A percentile compares a stretch with the other conserved stretches of the same genome.
Evolutionary conservation across 2,329 filamentous ascomycete genomes (phyloP).

Genomic region (Penicillium expansum): DNA sequence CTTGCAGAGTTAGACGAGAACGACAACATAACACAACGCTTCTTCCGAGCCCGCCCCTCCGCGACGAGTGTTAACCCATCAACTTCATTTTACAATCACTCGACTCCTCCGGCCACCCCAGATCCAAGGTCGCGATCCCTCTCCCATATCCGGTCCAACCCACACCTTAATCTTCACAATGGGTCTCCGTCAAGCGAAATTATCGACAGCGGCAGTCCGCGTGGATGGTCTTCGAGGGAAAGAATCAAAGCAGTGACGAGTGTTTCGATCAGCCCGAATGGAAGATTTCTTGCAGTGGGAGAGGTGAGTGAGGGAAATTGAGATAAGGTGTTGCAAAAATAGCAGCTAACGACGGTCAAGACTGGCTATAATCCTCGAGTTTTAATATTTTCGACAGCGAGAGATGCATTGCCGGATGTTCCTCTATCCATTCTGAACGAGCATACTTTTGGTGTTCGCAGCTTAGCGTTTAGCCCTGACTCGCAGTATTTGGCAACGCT

Average conservation of each 20-base stretch:
- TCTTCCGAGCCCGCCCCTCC: constrained; percentile 80
- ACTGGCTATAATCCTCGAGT: constrained; percentile 91
- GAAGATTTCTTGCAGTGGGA: constrained; percentile 82
- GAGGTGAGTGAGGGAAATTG: constrained; percentile 54
- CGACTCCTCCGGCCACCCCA: constrained; percentile 56
- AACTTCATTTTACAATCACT: constrained; percentile 53
- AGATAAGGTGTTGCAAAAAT: neutral
- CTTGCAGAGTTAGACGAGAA: constrained; percentile 75
- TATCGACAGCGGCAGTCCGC: constrained; percentile 60
- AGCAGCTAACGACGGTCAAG: constrained; percentile 41
- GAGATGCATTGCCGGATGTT: constrained; percentile 73
- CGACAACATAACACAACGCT: constrained; percentile 67
- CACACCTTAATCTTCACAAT: constrained; percentile 42
- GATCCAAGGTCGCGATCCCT: constrained; percentile 59
- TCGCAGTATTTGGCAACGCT: constrained; percentile 84
- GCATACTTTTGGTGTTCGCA: constrained; percentile 84
- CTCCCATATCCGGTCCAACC: constrained; percentile 51
- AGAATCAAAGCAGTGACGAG: constrained; percentile 93
- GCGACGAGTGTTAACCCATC: constrained; percentile 64
- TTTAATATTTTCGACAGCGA: constrained; percentile 76
- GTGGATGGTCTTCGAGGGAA: constrained; percentile 84
- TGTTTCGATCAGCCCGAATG: constrained; percentile 82
- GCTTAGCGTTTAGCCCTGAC: constrained; percentile 85
- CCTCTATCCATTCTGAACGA: constrained; percentile 84
- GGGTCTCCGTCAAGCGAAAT: constrained; percentile 52